Percentiles rank a stretch among this genome's conserved stretches.
Conservation (phyloP, 2,329 filamentous ascomycete species). For the Helotiales sp. region DNA sequence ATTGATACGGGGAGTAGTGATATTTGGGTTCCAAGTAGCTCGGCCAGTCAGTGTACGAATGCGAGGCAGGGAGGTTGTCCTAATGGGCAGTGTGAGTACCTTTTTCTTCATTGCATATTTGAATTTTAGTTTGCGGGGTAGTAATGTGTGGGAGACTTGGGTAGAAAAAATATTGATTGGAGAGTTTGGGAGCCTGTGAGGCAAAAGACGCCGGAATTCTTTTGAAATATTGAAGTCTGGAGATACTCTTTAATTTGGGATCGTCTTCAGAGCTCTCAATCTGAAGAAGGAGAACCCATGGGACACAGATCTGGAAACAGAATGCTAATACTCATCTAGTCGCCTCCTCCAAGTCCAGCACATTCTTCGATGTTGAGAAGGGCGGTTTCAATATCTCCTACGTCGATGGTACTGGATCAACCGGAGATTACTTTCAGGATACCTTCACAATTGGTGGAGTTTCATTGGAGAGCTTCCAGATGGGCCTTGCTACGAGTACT, state of each 20-base stretch:
- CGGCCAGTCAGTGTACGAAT: constrained; percentile 32
- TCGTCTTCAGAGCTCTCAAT: too few relatives aligned
- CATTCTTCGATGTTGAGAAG: constrained; percentile 44
- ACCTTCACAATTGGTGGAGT: constrained; percentile 51
- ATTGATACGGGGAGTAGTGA: constrained; percentile 66
- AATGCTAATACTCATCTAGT: constrained; percentile 39
- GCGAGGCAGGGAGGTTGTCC: constrained; percentile 41
- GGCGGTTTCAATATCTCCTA: constrained; percentile 60
- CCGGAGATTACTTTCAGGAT: constrained; percentile 59
- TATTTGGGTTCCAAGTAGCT: constrained; percentile 53
- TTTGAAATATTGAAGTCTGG: too few relatives aligned
- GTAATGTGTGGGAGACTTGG: neutral
- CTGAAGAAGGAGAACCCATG: too few relatives aligned
- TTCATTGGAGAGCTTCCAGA: constrained; percentile 52
- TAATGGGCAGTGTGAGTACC: constrained; percentile 46
- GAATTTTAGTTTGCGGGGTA: neutral
- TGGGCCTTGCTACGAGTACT: constrained; percentile 52
- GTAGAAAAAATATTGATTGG: neutral
- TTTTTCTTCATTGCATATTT: neutral
- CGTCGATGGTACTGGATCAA: constrained; percentile 54
- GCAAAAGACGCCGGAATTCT: neutral
- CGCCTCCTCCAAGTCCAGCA: constrained; percentile 47
- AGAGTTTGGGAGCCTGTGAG: neutral
- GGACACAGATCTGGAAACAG: neutral
- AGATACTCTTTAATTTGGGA: too few relatives aligned